These are phyloP conservation scores for Botrytis paeoniae DNA, from an alignment of 2,329 filamentous ascomycete genomes.

Conservation along the genomic window DNA sequence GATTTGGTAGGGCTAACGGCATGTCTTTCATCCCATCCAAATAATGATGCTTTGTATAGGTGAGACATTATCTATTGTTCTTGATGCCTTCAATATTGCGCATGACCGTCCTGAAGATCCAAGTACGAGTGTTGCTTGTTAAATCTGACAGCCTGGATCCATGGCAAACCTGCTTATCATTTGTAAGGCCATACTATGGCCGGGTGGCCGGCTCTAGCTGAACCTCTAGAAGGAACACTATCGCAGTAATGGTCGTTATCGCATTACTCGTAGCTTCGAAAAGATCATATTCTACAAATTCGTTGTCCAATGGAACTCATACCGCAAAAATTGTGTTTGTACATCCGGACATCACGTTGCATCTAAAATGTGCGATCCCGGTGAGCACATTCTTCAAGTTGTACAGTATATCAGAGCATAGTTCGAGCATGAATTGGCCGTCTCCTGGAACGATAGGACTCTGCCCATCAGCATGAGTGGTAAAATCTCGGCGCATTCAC, in stretches of 20 bases:
- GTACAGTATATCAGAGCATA: slow-evolving; percentile 2
- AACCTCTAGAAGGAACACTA: neutral
- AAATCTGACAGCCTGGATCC: slow-evolving; percentile 5
- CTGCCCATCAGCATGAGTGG: slow-evolving; percentile 11
- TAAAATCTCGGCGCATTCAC: neutral
- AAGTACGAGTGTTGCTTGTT: slow-evolving; percentile 15
- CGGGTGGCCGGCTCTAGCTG: slow-evolving; percentile 14
- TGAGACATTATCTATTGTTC: slow-evolving; percentile 2
- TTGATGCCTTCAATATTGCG: slow-evolving; percentile 8
- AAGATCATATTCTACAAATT: neutral
- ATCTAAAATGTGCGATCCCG: slow-evolving; percentile 5
- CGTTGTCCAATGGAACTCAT: slow-evolving; percentile 1
- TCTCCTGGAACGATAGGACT: slow-evolving; percentile 8
- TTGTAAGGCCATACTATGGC: slow-evolving; percentile 2
- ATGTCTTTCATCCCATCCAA: slow-evolving; percentile 10
- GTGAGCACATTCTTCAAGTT: slow-evolving; percentile 8
- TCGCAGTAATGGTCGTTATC: neutral
- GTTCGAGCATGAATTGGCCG: slow-evolving; percentile 4
- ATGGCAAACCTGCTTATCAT: slow-evolving; percentile 10
- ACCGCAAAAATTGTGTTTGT: neutral
- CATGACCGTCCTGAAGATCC: slow-evolving; percentile 19
- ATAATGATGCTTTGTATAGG: neutral
- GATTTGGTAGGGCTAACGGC: slow-evolving; percentile 9
- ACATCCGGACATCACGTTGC: slow-evolving; percentile 13
- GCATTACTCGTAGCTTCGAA: slow-evolving; percentile 12